Evolutionary conservation across 306 rosid species (phyloP), one percentile per base, ranked within the genome.

Genomic region (Senna tora): DNA sequence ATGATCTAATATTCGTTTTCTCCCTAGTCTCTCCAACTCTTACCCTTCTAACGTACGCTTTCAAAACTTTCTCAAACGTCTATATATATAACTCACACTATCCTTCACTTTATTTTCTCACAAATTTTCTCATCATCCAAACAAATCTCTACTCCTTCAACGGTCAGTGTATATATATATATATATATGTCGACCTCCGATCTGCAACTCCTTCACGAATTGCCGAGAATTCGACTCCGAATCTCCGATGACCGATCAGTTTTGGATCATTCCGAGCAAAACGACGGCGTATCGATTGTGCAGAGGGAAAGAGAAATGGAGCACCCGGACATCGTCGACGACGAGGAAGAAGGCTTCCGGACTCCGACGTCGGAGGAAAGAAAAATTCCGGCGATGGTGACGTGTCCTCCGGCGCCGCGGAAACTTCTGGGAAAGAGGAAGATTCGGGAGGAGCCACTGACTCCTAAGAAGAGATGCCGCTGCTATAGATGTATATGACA

Each of bases 11-110:
- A n/a, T n/a, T n/a, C n/a, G n/a, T n/a, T n/a, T n/a, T n/a, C 30
- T 25, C 30, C 30, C 30, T 25, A 25, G 30, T 25, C 3, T n/a
- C n/a, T 41, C 25, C 4, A 0, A 12, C 28, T 20, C 6, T 63
- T 41, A n/a, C 58, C 58, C 85, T 82, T 82, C 86, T 45, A 82
- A 78, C 69, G 67, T 80, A 78, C 83, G 83, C 83, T 42, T 81
- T 73, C 32, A 81, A 72, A 58, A 32, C 78, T 52, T 81, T 72
- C 82, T 72, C 45, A 67, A 77, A 82, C 74, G 67, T 65, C 38
- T 46, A 3, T 7, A 14, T 36, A 16, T 5, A 0, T 52, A 28
- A 0, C 43, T 28, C 55, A 80, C 71, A 71, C 78, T 65, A 75
- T 20, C 67, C 65, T 74, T 70, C 7, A 11, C 62, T 5, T 68